Conservation (phyloP, 306 rosid genomes). For the Sesbania bispinosa region DNA sequence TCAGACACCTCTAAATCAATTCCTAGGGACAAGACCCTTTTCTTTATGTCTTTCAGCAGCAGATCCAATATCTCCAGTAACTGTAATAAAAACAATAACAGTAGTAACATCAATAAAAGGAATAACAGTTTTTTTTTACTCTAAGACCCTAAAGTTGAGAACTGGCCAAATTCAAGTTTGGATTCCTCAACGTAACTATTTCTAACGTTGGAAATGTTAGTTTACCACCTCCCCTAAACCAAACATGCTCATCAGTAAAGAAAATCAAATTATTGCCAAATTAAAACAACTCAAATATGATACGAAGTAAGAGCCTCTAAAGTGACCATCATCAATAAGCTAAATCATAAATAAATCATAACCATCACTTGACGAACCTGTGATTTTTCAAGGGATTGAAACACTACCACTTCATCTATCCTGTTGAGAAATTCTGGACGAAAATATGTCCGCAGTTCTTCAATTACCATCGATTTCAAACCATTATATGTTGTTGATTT, state of each 20-base stretch:
- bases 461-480: constrained; percentile 68
- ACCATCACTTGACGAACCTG: constrained; percentile 85
- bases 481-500: constrained; percentile 59
- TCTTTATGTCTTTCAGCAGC: constrained; percentile 67
- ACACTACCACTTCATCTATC: constrained; percentile 86
- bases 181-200: no score
- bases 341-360: neutral
- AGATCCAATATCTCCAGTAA: constrained; percentile 65
- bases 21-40: constrained; percentile 53
- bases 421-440: constrained; percentile 94
- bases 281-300: neutral
- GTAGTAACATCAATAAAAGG: neutral
- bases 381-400: constrained; percentile 74
- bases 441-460: constrained; percentile 83
- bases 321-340: neutral
- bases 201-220: no score
- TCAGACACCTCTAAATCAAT: constrained; percentile 67
- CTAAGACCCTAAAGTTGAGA: no score
- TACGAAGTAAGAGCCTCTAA: neutral
- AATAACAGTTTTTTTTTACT: no score
- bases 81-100: constrained; percentile 31
- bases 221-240: no score
- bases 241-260: no score
- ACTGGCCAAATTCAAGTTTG: no score
- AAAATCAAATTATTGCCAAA: neutral